Base-by-base conservation (phyloP, 148 eudicot genomes). In the Rhododendron ferrugineum region DNA sequence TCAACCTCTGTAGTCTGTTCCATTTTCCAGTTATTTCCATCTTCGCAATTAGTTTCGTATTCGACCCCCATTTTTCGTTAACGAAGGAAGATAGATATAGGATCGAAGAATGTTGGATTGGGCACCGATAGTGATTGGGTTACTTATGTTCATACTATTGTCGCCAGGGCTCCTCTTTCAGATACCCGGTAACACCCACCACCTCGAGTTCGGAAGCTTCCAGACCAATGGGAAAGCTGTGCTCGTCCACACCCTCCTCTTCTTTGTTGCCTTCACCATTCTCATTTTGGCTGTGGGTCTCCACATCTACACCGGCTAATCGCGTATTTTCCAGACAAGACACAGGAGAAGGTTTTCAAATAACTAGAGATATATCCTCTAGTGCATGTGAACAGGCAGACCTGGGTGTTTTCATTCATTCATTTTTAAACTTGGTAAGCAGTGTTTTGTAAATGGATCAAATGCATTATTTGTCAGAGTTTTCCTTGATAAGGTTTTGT, bases 161-260 rank as follows among this genome's bases (percentile, higher is more conserved):
- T 86, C 88, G 4, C 90, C 90, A 9, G 90, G 90, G n/a, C 72
- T 86, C 7, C 49, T 88, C 11, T 83, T 86, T 76, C 90, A 88
- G 68, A 62, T 86, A 8, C 90, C 88, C 6, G 90, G 90, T 26
- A 84, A 83, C 76, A 74, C 73, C 44, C 86, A 66, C 14, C 80
- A 4, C 3, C 49, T 88, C 18, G 90, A 88, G 30, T 88, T 88
- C 32, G 88, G 88, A 15, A 84, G 85, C 86, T 83, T 86, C 78
- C 36, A 78, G 58, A 88, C 90, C 44, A 88, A 86, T 23, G 88
- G 88, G 16, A 88, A 86, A 76, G 86, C 90, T 14, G 85, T 86
- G 30, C 79, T 88, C 0, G 28, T 86, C 22, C 90, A 88, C 86
- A 88, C 90, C 15, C 32, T 88, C 72, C 30, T 88, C 28, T 88